Evolutionary conservation across 495 filamentous ascomycete genomes (phyloP), one percentile per base, ranked within the genome.

Genomic region (Penicillium subrubescens): DNA sequence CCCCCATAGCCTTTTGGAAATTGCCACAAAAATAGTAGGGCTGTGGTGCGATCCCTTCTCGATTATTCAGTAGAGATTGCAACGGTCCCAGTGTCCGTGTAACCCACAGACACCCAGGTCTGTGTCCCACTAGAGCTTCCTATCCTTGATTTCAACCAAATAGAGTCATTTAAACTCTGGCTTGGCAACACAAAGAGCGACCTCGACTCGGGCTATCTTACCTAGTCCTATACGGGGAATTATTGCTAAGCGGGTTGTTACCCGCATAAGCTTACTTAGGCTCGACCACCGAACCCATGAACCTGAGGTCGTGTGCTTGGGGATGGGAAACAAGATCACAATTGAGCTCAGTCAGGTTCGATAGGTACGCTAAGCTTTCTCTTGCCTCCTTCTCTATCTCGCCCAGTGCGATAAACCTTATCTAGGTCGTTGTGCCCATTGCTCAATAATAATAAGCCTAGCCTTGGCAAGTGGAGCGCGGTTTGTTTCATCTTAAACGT

Each of bases 401-500:
- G 14, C 27, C 1, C 52, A 15, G 52, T 29, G 21, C 41, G 59
- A 41, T 41, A 31, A 57, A 60, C 59, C 63, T 69, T 64, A 71
- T 69, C 60, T 66, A 11, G 51, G 25, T 7, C 52, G 35, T 61
- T 61, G 60, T 57, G 44, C 31, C 8, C 7, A 33, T 33, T 33
- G 31, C 43, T 46, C 44, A 55, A 60, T 27, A 4, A 60, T 27
- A 4, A 27, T 56, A 25, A 12, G 59, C 50, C 48, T 60, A 48
- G 60, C 37, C 48, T 48, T 35, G 37, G 21, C 35, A 43, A 46
- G 60, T 67, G 64, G 70, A 66, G 27, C 21, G 62, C 69, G 37
- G 57, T 23, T 43, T 65, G 67, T 70, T 67, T 72, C 70, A 70
- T 60, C 21, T 67, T 53, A 55, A 62, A 60, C 25, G 52, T 54